A percentile compares a stretch with the other conserved stretches of the same genome.
Conservation (phyloP, 2,329 filamentous ascomycete species). For the Catunica adiposa region DNA sequence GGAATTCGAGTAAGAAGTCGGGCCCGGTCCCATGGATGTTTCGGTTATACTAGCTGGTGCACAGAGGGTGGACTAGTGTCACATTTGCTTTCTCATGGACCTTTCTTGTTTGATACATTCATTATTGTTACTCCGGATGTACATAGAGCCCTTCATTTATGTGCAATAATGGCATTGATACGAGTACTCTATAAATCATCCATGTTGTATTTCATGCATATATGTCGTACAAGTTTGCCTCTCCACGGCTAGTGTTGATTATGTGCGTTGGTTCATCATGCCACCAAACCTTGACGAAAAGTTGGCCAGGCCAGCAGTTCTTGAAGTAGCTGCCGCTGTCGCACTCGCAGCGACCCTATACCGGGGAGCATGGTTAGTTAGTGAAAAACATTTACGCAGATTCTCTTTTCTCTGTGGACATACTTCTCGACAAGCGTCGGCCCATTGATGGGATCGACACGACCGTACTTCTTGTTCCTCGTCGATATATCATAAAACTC, state of each 20-base stretch:
- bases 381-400: background rate
- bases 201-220: background rate
- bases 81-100: background rate
- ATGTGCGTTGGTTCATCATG: constrained; percentile 14
- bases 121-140: too few relatives aligned
- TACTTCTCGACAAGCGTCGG: constrained; percentile 85
- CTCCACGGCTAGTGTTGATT: too few relatives aligned
- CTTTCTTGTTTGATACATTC: too few relatives aligned
- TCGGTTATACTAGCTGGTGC: too few relatives aligned
- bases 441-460: constrained; percentile 81
- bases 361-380: constrained; percentile 18
- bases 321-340: constrained; percentile 35
- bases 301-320: constrained; percentile 49
- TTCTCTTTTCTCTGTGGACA: constrained; percentile 16
- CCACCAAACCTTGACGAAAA: constrained; percentile 60
- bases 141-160: background rate
- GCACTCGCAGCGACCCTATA: constrained; percentile 43
- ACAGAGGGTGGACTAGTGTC: too few relatives aligned
- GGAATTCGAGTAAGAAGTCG: constrained; percentile 27
- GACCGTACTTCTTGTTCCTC: constrained; percentile 82
- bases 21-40: too few relatives aligned
- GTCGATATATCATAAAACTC: constrained; percentile 90
- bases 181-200: too few relatives aligned
- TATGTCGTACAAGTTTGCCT: too few relatives aligned
- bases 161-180: too few relatives aligned